Conservation (phyloP, 1,284 basidiomycete genomes). For the Trichosporon asahii region DNA sequence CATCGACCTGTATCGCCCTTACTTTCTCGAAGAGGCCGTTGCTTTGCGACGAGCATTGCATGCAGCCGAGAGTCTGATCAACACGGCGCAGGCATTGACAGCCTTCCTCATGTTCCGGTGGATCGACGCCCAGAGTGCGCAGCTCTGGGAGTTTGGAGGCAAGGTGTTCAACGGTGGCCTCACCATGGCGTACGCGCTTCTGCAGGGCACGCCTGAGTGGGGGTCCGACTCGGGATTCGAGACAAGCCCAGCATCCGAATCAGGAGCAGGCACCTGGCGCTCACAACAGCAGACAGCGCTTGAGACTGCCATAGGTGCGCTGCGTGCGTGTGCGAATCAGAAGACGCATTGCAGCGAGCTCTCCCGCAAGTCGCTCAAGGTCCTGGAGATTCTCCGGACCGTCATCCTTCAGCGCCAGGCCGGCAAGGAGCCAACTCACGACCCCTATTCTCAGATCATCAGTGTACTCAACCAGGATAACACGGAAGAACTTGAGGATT, state of each 20-base stretch:
- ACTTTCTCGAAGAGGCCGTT: not conserved
- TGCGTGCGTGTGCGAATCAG: not conserved
- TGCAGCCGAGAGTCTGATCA: not conserved
- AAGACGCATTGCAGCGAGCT: not conserved
- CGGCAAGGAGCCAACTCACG: not conserved
- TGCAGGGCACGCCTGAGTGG: not conserved
- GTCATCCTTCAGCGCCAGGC: not conserved
- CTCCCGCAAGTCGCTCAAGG: not conserved
- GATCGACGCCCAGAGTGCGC: not conserved
- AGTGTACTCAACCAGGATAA: not conserved
- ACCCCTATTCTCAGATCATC: constrained; percentile 1
- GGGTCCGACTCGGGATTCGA: not conserved
- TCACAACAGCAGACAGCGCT: not conserved
- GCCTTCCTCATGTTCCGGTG: constrained; percentile 6
- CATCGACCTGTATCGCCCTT: constrained; percentile 9
- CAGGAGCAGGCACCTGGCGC: not conserved
- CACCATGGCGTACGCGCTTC: constrained; percentile 10
- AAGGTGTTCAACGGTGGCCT: constrained; percentile 12
- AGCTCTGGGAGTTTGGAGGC: constrained; percentile 4
- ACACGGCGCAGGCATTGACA: not conserved
- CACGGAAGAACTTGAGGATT: not conserved
- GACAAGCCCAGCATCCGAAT: not conserved
- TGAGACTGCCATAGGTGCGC: not conserved
- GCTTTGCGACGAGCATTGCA: not conserved
- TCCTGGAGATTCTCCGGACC: constrained; percentile 3